Conservation (phyloP, 2,329 filamentous ascomycete genomes). For the Trichoderma brevicompactum region DNA sequence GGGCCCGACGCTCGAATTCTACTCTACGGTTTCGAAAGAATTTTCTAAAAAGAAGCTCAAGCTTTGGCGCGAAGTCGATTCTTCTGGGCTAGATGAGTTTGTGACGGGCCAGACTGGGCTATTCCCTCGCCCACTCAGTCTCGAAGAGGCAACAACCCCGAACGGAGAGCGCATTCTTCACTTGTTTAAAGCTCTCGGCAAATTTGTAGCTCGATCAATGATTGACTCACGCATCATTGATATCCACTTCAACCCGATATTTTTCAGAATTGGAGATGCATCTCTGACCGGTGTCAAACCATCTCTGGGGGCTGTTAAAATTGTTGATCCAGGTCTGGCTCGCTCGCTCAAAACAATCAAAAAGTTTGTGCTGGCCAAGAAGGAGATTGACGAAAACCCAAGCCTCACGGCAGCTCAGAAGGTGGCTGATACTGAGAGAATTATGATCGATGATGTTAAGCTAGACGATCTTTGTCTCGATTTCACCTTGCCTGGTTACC, state of each 20-base stretch:
- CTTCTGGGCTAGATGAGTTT: slow-evolving; percentile 72
- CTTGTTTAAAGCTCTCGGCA: slow-evolving; percentile 90
- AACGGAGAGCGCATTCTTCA: slow-evolving; percentile 87
- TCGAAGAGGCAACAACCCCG: slow-evolving; percentile 72
- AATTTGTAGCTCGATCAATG: slow-evolving; percentile 98
- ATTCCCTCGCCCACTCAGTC: slow-evolving; percentile 89
- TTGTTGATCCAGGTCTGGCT: slow-evolving; percentile 84
- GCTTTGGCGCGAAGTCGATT: slow-evolving; percentile 93
- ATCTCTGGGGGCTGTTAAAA: slow-evolving; percentile 85
- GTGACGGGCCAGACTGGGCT: slow-evolving; percentile 83
- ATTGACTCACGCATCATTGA: slow-evolving; percentile 98
- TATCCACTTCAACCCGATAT: slow-evolving; percentile 94
- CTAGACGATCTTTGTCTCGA: slow-evolving; percentile 91
- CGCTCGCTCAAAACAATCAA: slow-evolving; percentile 85
- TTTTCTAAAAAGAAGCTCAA: slow-evolving; percentile 97
- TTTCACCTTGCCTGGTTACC: slow-evolving; percentile 92
- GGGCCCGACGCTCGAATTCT: slow-evolving; percentile 95
- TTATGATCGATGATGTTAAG: slow-evolving; percentile 73
- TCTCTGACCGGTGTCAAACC: slow-evolving; percentile 67
- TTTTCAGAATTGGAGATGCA: slow-evolving; percentile 89
- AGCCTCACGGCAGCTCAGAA: slow-evolving; percentile 71
- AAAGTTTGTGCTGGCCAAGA: slow-evolving; percentile 82
- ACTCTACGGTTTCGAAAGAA: slow-evolving; percentile 95
- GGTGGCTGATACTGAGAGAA: slow-evolving; percentile 66
- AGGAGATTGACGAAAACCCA: slow-evolving; percentile 74